Base-by-base conservation (phyloP, 2,329 filamentous ascomycete genomes). In the Aspergillus pseudonomiae region DNA sequence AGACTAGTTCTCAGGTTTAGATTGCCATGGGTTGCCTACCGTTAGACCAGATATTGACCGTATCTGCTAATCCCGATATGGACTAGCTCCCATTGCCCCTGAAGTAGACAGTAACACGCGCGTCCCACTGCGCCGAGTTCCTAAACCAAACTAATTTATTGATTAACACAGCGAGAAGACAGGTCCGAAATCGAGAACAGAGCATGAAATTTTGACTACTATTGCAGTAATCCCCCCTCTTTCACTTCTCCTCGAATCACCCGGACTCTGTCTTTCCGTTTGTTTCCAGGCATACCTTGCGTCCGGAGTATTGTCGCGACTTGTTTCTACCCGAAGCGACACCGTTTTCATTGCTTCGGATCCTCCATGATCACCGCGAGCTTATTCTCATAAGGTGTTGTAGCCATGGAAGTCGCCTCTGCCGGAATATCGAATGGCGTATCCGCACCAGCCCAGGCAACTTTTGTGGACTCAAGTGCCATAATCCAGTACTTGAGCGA, bases 401-500 rank as follows among this genome's bases (percentile, higher is more conserved):
- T 59, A 69, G 68, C 64, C 59, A 79, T 79, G 77, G 77, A 79
- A 72, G 77, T 79, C 63, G 76, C 73, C 70, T 71, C 75, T 61
- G 65, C 74, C 55, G 76, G 70, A 68, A 71, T 73, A 61, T 69
- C 77, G 45, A 78, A 79, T 68, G 76, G 77, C 59, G 71, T 74
- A 32, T 68, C 76, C 16, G 67, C 71, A 60, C 70, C 75, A 50
- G 70, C 73, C 19, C 69, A 71, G 63, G 65, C 73, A 57, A 68
- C 75, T 56, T 69, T 77, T 59, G 74, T 92, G 75, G 91, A 93
- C 72, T 87, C 91, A n/a, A 83, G 81, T 67, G 81, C 86, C 69
- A 84, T 94, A 58, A 84, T 94, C 68, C 88, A 93, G 63, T 89
- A 94, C 78, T 83, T 94, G 65, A 84, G 85, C 45, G 84, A 88